Evolutionary conservation across 225 moss, liverwort and hornwort genomes (phyloP).

Genomic region (Rhytidiadelphus loreus): DNA sequence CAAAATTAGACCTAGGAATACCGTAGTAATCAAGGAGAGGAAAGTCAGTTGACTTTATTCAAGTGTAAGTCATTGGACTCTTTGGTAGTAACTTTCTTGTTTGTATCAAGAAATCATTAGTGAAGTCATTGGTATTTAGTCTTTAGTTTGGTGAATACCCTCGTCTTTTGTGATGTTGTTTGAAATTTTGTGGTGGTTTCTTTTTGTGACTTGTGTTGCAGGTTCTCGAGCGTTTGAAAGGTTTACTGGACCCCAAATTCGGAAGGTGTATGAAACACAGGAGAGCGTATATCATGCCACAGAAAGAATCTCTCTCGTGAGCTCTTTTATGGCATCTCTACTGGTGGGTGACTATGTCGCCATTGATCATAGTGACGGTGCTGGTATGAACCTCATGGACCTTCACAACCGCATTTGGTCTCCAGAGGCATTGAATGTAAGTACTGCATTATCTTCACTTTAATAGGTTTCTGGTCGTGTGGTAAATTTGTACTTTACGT

Average conservation of each 20-base stretch:
- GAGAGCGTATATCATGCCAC: constrained; percentile 62
- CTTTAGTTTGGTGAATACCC: not conserved
- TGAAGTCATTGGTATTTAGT: not conserved
- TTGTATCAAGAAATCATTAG: not conserved
- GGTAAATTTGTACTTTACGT: not conserved
- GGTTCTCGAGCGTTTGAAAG: constrained; percentile 83
- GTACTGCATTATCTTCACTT: not conserved
- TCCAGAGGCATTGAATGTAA: constrained; percentile 58
- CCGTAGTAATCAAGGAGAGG: not conserved
- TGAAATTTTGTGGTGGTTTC: not conserved
- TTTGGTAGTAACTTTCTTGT: not conserved
- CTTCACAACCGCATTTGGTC: constrained; percentile 67
- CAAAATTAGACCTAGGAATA: not conserved
- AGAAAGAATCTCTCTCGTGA: constrained; percentile 84
- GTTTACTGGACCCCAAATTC: constrained; percentile 88
- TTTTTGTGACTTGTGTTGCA: constrained; percentile 7
- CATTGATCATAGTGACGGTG: constrained; percentile 92
- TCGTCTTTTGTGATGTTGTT: not conserved
- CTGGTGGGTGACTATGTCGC: constrained; percentile 80
- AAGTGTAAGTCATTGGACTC: not conserved
- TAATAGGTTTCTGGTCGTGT: not conserved
- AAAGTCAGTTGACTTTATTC: not conserved
- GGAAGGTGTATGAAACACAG: constrained; percentile 73
- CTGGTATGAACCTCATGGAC: constrained; percentile 96
- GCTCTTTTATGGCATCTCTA: constrained; percentile 91